Evolutionary conservation across 306 rosid species (phyloP), one percentile per base, ranked within the genome.

Genomic region (Quercus variabilis): DNA sequence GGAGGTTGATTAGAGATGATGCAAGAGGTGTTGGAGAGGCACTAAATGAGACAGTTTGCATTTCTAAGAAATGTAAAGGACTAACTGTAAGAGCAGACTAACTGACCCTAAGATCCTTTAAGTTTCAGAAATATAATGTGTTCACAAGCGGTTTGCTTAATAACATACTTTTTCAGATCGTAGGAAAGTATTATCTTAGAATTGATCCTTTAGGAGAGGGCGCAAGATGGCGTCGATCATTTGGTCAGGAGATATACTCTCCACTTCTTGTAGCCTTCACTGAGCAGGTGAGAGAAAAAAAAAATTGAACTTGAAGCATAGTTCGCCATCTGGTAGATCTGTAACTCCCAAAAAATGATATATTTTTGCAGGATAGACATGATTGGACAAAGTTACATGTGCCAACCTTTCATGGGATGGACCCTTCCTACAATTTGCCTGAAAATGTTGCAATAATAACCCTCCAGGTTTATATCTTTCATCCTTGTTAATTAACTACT

Each of bases 221-320:
- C 69, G 92, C 93, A 14, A 91, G 84, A 81, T 94, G 98, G 98
- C 94, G 97, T 77, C 93, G 98, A 63, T 82, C 94, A 71, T 83
- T 88, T 81, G 97, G 97, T 70, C 97, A 94, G 82, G 94, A 94
- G 89, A 89, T 91, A 78, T 94, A 83, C 85, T 91, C 97, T 1
- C 97, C 98, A 0, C 85, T 94, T 30, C 96, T 94, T 67, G 70
- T 94, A 74, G 98, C 97, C 76, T 92, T 94, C 87, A 35, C 97
- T 30, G 89, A 91, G 81, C 89, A 89, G 86, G 89, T 88, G 65
- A 75, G 65, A 26, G 30, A 33, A 33, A 33, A 78, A 49, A 43
- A 49, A 12, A 13, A 10, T 49, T 38, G 33, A 17, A 67, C 28
- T 76, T 25, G 69, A 56, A 82, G 25, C 57, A 73, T 77, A 60